Conservation (phyloP, 2,329 filamentous ascomycete genomes). For the Claviceps sp. region DNA sequence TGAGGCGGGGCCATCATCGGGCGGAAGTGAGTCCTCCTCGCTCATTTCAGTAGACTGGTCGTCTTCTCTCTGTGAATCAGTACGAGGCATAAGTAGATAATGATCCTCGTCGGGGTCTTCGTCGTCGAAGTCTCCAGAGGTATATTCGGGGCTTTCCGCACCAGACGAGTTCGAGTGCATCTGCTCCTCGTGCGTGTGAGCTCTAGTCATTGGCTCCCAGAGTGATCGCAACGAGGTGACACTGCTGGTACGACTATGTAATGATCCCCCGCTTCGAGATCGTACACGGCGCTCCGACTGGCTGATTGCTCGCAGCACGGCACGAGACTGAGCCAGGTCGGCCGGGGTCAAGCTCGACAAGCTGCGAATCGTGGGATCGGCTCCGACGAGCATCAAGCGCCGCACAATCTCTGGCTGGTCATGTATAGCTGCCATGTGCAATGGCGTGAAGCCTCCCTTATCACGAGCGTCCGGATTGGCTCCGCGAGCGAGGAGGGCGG, state of each 20-base stretch:
- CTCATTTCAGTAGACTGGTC: constrained; percentile 21
- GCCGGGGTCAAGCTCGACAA: constrained; percentile 56
- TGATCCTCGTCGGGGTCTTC: constrained; percentile 25
- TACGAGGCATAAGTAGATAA: constrained; percentile 22
- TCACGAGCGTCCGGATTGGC: constrained; percentile 64
- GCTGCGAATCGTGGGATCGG: constrained; percentile 57
- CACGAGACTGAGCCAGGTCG: constrained; percentile 54
- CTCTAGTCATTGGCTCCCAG: constrained; percentile 40
- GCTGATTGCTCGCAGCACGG: constrained; percentile 50
- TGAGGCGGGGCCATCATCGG: constrained; percentile 28
- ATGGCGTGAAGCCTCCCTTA: constrained; percentile 65
- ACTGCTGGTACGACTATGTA: constrained; percentile 51
- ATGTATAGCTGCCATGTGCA: constrained; percentile 70
- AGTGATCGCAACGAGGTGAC: constrained; percentile 52
- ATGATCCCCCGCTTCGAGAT: constrained; percentile 50
- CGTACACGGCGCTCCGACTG: constrained; percentile 48
- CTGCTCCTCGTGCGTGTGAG: constrained; percentile 19
- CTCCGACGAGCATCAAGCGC: constrained; percentile 58
- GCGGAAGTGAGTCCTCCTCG: constrained; percentile 25
- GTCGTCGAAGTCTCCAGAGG: constrained; percentile 30
- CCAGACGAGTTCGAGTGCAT: constrained; percentile 27
- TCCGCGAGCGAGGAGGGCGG: constrained; percentile 63
- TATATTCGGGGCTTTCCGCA: constrained; percentile 30
- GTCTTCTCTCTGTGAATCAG: constrained; percentile 15
- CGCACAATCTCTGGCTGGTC: constrained; percentile 64